These are phyloP conservation scores for Phragmites australis DNA, from an alignment of 176 grass and related monocot genomes.

Conservation along the genomic window DNA sequence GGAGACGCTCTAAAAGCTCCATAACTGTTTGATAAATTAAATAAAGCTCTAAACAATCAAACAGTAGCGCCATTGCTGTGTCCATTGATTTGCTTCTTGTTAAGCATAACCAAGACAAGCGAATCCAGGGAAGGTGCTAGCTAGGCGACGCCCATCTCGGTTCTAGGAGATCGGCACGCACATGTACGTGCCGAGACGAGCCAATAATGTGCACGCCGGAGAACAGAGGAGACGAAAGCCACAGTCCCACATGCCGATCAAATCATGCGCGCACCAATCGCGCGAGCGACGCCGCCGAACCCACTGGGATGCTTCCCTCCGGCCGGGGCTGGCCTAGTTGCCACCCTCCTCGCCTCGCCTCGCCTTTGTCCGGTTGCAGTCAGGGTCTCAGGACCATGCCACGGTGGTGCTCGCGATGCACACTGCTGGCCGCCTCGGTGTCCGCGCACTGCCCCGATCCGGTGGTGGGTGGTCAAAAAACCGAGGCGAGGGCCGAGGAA, in stretches of 20 bases:
- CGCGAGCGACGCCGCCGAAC: neutral
- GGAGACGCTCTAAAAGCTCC: neutral
- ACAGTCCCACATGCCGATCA: constrained; percentile 37
- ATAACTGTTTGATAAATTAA: constrained; percentile 21
- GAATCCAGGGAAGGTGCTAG: constrained; percentile 23
- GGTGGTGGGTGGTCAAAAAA: neutral
- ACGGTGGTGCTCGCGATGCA: neutral
- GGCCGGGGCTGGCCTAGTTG: neutral
- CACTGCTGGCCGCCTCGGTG: constrained; percentile 30
- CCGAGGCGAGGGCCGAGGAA: no score
- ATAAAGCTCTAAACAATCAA: constrained; percentile 24
- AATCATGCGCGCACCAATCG: constrained; percentile 31
- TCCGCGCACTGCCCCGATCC: constrained; percentile 10
- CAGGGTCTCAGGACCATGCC: constrained; percentile 17
- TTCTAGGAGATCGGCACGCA: constrained; percentile 21
- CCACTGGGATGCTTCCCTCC: constrained; percentile 16
- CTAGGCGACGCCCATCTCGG: constrained; percentile 29
- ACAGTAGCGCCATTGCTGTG: no score
- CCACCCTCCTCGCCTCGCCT: neutral
- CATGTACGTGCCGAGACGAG: constrained; percentile 10
- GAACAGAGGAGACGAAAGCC: neutral
- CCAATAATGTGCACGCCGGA: constrained; percentile 25
- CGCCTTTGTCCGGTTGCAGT: constrained; percentile 24
- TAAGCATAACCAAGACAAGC: neutral
- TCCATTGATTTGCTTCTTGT: neutral